Percentiles rank a stretch among this genome's conserved stretches.
These are phyloP conservation scores for Xerophyta viscosa DNA, from an alignment of 106 monocot genomes.

Conservation along the genomic window DNA sequence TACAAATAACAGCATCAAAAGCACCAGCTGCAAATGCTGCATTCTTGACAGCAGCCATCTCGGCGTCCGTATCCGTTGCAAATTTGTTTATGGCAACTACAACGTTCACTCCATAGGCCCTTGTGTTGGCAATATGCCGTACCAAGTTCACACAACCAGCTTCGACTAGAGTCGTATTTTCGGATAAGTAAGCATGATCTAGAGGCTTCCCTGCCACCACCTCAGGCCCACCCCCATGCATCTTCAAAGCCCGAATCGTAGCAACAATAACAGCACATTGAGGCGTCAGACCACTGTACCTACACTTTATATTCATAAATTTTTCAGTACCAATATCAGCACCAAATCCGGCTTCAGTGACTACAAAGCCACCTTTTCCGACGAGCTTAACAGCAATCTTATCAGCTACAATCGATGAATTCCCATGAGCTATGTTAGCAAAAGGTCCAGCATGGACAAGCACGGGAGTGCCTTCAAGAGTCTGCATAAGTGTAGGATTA, in stretches of 20 bases:
- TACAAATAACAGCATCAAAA: conserved; percentile 95
- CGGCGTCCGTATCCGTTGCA: conserved; percentile 82
- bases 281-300: conserved; percentile 76
- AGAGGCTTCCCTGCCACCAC: conserved; percentile 91
- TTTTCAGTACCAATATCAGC: conserved; percentile 97
- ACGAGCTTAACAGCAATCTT: conserved; percentile 92
- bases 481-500: conserved; percentile 95
- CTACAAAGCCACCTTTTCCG: conserved; percentile 83
- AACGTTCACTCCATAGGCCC: conserved; percentile 90
- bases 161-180: conserved; percentile 83
- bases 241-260: conserved; percentile 88
- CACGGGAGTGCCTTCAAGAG: conserved; percentile 94
- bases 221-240: conserved; percentile 98
- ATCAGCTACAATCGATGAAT: conserved; percentile 96
- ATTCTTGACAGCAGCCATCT: conserved; percentile 72
- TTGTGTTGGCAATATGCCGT: conserved; percentile 71
- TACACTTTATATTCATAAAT: conserved; percentile 95
- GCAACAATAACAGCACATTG: conserved; percentile 93
- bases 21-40: conserved; percentile 83
- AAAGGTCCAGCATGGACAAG: conserved; percentile 99
- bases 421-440: conserved; percentile 97
- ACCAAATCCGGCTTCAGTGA: conserved; percentile 98
- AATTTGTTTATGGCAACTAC: conserved; percentile 95
- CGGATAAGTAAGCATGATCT: conserved; percentile 72
- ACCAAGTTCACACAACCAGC: conserved; percentile 86